A percentile compares a stretch with the other conserved stretches of the same genome.
Conservation (phyloP, 352 stramenopile genomes). For the Aphanomyces astaci region DNA sequence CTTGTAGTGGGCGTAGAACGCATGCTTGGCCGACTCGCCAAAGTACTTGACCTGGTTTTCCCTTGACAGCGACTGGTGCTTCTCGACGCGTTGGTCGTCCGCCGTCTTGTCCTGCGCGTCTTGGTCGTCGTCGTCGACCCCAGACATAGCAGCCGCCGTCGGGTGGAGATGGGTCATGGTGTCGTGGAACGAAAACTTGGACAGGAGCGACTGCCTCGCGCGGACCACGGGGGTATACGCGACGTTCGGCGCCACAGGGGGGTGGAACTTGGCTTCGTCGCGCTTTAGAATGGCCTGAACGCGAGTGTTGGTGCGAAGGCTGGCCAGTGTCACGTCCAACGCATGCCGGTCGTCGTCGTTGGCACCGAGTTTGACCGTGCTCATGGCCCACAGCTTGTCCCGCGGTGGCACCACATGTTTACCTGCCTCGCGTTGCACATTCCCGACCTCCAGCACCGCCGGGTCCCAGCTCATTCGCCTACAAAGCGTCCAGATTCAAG, state of each 20-base stretch:
- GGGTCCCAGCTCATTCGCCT: conserved; percentile 24
- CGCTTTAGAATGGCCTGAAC: background rate
- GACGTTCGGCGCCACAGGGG: background rate
- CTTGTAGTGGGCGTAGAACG: conserved; percentile 59
- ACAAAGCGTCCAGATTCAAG: background rate
- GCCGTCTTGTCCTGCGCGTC: background rate
- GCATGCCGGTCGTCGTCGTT: background rate
- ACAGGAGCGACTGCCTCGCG: background rate
- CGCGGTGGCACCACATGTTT: background rate
- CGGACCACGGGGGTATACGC: background rate
- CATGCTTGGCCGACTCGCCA: conserved; percentile 38
- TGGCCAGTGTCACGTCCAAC: background rate
- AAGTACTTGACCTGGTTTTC: conserved; percentile 47
- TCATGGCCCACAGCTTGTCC: background rate
- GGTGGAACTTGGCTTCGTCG: background rate
- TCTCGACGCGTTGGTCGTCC: conserved; percentile 21
- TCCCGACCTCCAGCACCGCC: conserved; percentile 8
- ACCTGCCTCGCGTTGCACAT: background rate
- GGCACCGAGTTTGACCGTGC: background rate
- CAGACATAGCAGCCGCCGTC: background rate
- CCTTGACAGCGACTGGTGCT: conserved; percentile 30
- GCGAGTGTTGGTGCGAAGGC: background rate
- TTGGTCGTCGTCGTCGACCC: background rate
- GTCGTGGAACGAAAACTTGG: conserved; percentile 2
- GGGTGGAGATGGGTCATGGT: background rate